Conservation (phyloP, 2,329 filamentous ascomycete genomes). For the Cryoendolithus antarcticus region DNA sequence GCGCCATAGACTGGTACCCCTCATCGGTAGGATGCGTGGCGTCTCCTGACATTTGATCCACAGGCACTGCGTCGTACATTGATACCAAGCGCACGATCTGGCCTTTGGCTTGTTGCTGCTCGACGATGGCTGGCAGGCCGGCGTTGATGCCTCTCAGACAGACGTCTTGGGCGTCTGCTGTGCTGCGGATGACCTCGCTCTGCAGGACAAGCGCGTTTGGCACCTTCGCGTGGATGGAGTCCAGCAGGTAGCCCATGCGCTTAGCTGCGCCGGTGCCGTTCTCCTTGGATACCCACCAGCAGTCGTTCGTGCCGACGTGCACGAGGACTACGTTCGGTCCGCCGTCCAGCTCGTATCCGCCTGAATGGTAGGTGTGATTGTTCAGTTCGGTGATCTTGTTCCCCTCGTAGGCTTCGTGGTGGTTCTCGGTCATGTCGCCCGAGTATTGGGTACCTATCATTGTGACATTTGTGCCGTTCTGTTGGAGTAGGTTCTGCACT, state of each 20-base stretch:
- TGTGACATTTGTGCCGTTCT: neutral
- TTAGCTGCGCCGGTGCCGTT: neutral
- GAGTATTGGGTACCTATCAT: constrained; percentile 2
- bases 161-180: neutral
- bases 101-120: neutral
- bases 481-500: neutral
- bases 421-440: constrained; percentile 1
- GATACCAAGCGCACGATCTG: neutral
- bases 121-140: neutral
- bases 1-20: neutral
- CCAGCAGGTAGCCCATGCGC: neutral
- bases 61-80: constrained; percentile 1
- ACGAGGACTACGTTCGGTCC: neutral
- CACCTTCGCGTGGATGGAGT: neutral
- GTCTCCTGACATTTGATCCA: neutral
- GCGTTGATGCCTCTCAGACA: constrained; percentile 1
- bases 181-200: neutral
- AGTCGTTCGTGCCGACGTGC: constrained; percentile 1
- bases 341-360: neutral
- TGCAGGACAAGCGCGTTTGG: neutral
- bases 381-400: neutral
- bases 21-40: constrained; percentile 1
- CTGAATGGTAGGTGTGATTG: neutral
- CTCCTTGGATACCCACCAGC: constrained; percentile 1
- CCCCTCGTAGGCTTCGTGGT: constrained; percentile 1